Conservation (phyloP, 2,329 filamentous ascomycete genomes). For the Fusarium kyushuense region DNA sequence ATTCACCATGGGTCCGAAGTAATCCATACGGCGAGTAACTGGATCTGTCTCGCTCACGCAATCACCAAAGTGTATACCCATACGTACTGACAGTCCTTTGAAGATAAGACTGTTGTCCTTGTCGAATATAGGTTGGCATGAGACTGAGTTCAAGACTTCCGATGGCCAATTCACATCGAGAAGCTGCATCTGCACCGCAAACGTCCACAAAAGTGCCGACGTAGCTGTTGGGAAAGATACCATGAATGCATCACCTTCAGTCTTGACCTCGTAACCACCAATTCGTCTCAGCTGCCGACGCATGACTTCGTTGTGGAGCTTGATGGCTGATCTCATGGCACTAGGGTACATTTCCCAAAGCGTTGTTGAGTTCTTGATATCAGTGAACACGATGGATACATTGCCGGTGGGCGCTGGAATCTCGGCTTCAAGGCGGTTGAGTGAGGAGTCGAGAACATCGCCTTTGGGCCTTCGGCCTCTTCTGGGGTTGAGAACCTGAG, state of each 20-base stretch:
- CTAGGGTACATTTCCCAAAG: slow-evolving; percentile 96
- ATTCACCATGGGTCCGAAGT: slow-evolving; percentile 99
- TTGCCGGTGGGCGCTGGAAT: slow-evolving; percentile 92
- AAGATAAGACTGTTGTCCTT: slow-evolving; percentile 91
- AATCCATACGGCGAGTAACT: slow-evolving; percentile 98
- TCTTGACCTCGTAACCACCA: slow-evolving; percentile 98
- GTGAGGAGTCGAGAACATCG: slow-evolving; percentile 83
- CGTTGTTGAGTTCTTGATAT: slow-evolving; percentile 98
- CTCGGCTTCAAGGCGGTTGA: slow-evolving; percentile 88
- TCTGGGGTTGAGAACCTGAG: slow-evolving; percentile 71
- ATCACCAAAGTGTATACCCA: slow-evolving; percentile 96
- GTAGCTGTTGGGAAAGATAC: slow-evolving; percentile 97
- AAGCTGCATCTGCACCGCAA: slow-evolving; percentile 89
- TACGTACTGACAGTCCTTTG: slow-evolving; percentile 91
- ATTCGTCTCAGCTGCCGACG: slow-evolving; percentile 91
- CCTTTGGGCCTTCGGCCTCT: slow-evolving; percentile 73
- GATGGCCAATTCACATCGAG: slow-evolving; percentile 93
- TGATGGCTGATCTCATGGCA: slow-evolving; percentile 96
- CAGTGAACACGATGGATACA: slow-evolving; percentile 94
- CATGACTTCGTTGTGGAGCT: slow-evolving; percentile 97
- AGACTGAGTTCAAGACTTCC: slow-evolving; percentile 87
- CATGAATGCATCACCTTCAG: slow-evolving; percentile 99
- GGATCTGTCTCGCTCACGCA: slow-evolving; percentile 96
- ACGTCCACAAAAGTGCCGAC: slow-evolving; percentile 94
- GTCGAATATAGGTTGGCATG: slow-evolving; percentile 85